Evolutionary conservation across 768 basidiomycete species (phyloP), one percentile per base, ranked within the genome.

Genomic region (Butyriboletus loyo): DNA sequence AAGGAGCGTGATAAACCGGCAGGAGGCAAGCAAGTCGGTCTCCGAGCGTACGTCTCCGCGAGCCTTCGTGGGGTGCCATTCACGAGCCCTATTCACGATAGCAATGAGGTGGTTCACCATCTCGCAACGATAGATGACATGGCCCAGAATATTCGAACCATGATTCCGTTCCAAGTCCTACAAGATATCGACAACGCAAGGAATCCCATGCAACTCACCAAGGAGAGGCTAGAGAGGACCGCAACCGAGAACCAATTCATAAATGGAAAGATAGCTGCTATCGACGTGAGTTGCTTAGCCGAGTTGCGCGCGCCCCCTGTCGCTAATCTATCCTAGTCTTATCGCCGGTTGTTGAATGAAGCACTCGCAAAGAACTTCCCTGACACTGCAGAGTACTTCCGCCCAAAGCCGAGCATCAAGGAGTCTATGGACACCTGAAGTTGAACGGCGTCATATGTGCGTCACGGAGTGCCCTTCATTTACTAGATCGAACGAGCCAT

Each of bases 191-290:
- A 93, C 74, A 85, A 83, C 57, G 76, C 84, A 4, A 79, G 83
- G 40, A 92, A 92, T 65, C 91, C 90, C 5, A 85, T 89, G 84
- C 83, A 85, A 63, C 74, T 91, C 46, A 91, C 91, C 17, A 81
- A 83, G 57, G 89, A 92, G 52, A 77, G 87, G 46, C 69, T 93
- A 14, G 91, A 93, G 71, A 78, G 89, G 48, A 83, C 89, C 0
- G 89, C 91, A 28, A 87, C 88, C 3, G 92, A 93, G 72, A 93
- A 93, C 64, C 91, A 92, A 63, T 92, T 91, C 58, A 89, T 91
- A 86, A 90, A 92, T 62, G 90, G 88, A 27, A 92, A 92, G 65
- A 88, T 93, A 35, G 77, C 79, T 40, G 91, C 89, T 1, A 79
- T 93, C 25, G 79, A 83, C 49, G 89, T 89, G 56, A 60, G 81